Percentiles rank a stretch among this genome's conserved stretches.
phyloP scores from a whole-genome alignment of 208 protist genomes.

The Crithidia bombi region DNA sequence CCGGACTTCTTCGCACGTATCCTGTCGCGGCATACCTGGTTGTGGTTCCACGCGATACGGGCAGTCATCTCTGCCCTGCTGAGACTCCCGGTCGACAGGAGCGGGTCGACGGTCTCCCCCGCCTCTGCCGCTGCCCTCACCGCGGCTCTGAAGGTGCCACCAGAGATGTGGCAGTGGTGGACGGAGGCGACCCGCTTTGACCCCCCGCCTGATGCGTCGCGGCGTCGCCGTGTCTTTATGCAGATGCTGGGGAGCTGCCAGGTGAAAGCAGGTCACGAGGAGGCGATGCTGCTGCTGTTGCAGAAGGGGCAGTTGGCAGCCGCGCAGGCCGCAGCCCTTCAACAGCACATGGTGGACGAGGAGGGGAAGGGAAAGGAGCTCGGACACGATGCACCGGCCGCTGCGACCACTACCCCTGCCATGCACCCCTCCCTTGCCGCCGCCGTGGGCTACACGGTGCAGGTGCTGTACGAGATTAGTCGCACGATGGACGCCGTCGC shows the following conservation, averaged over 20 bases:
- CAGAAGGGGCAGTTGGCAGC: slow-evolving; percentile 11
- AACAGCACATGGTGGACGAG: slow-evolving; percentile 7
- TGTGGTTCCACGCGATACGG: slow-evolving; percentile 34
- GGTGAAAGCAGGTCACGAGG: slow-evolving; percentile 15
- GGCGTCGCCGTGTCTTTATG: slow-evolving; percentile 15
- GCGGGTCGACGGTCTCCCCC: slow-evolving; percentile 7
- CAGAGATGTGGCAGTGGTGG: slow-evolving; percentile 26
- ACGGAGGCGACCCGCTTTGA: slow-evolving; percentile 26
- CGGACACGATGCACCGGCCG: not conserved
- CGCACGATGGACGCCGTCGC: slow-evolving; percentile 31
- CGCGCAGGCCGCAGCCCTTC: slow-evolving; percentile 19
- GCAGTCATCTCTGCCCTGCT: slow-evolving; percentile 14
- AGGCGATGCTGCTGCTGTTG: slow-evolving; percentile 25
- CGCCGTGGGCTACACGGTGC: slow-evolving; percentile 31
- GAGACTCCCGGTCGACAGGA: not conserved
- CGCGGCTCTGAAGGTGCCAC: slow-evolving; percentile 15
- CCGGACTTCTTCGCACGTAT: slow-evolving; percentile 24
- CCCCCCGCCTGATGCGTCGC: slow-evolving; percentile 23
- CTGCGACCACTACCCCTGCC: not conserved
- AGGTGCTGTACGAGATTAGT: slow-evolving; percentile 35
- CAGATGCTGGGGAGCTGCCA: slow-evolving; percentile 26
- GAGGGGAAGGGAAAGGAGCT: not conserved
- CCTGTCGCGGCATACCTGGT: slow-evolving; percentile 25
- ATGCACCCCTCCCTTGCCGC: slow-evolving; percentile 1
- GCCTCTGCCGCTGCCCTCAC: slow-evolving; percentile 4